A percentile compares a stretch with the other conserved stretches of the same genome.
Conservation (phyloP, 1,284 basidiomycete genomes). For the Tylopilus sp. region DNA sequence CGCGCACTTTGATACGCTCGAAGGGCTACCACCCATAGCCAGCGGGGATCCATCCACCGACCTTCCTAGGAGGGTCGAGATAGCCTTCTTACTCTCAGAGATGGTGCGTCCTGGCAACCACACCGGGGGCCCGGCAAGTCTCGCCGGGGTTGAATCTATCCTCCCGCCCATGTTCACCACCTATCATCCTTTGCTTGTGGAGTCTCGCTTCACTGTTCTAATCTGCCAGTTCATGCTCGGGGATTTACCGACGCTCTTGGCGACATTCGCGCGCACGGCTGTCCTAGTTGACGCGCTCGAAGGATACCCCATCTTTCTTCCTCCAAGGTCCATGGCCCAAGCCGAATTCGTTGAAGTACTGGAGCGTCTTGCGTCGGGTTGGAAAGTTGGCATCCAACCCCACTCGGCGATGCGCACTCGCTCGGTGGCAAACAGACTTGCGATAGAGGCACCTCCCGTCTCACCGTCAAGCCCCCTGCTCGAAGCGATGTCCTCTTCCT, state of each 20-base stretch:
- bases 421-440: conserved; percentile 42
- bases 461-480: conserved; percentile 23
- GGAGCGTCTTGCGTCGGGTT: conserved; percentile 71
- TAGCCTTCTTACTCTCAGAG: conserved; percentile 67
- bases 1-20: conserved; percentile 73
- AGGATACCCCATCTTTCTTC: conserved; percentile 80
- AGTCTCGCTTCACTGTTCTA: conserved; percentile 76
- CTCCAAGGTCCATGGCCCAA: conserved; percentile 80
- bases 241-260: conserved; percentile 60
- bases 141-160: conserved; percentile 30
- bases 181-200: conserved; percentile 81
- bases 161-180: conserved; percentile 67
- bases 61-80: conserved; percentile 55
- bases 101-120: conserved; percentile 61
- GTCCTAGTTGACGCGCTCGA: conserved; percentile 74
- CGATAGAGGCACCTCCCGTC: conserved; percentile 42
- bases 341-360: conserved; percentile 80
- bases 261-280: conserved; percentile 62
- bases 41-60: conserved; percentile 39
- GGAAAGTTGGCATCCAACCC: conserved; percentile 59
- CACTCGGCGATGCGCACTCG: conserved; percentile 45
- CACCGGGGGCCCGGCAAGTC: conserved; percentile 34
- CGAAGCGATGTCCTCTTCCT: conserved; percentile 25
- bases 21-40: conserved; percentile 34
- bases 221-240: conserved; percentile 71